Evolutionary conservation across 192 early-diverging fungal genomes (phyloP).

Genomic region (Coemansia sp.): DNA sequence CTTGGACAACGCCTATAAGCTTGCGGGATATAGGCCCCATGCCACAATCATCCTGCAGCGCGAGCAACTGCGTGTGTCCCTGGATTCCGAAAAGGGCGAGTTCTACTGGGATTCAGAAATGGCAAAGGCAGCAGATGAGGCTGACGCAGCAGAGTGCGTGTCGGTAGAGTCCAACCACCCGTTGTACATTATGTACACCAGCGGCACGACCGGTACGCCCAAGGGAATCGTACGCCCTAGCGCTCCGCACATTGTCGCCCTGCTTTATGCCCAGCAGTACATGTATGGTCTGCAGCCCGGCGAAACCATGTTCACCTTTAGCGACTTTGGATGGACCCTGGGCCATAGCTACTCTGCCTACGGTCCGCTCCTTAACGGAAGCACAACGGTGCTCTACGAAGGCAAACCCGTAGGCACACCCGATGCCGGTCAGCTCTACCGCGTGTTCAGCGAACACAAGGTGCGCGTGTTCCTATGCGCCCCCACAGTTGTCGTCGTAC

Average conservation of each 20-base stretch:
- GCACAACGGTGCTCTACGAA: slow-evolving; percentile 78
- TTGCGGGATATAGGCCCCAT: slow-evolving; percentile 46
- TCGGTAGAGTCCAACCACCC: slow-evolving; percentile 65
- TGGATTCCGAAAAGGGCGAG: slow-evolving; percentile 44
- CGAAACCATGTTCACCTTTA: slow-evolving; percentile 74
- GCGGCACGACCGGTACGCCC: slow-evolving; percentile 73
- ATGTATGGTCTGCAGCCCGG: slow-evolving; percentile 70
- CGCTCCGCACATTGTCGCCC: slow-evolving; percentile 70
- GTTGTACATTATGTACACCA: slow-evolving; percentile 79
- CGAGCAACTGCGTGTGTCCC: slow-evolving; percentile 48
- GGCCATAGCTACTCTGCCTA: slow-evolving; percentile 83
- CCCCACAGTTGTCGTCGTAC: slow-evolving; percentile 81
- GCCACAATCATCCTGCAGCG: slow-evolving; percentile 67
- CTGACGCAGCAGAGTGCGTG: slow-evolving; percentile 52
- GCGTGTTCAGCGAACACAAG: slow-evolving; percentile 72
- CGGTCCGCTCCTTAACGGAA: slow-evolving; percentile 72
- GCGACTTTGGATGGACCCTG: slow-evolving; percentile 87
- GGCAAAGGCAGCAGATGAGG: slow-evolving; percentile 43
- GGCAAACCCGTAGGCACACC: slow-evolving; percentile 82
- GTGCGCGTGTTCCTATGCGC: slow-evolving; percentile 77
- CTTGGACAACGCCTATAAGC: slow-evolving; percentile 64
- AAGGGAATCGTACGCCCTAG: slow-evolving; percentile 59
- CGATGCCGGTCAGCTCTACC: slow-evolving; percentile 75
- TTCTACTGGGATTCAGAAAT: slow-evolving; percentile 54
- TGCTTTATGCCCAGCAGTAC: slow-evolving; percentile 66